Conservation (phyloP, 2,329 filamentous ascomycete species). For the Alternaria incomplexa region DNA sequence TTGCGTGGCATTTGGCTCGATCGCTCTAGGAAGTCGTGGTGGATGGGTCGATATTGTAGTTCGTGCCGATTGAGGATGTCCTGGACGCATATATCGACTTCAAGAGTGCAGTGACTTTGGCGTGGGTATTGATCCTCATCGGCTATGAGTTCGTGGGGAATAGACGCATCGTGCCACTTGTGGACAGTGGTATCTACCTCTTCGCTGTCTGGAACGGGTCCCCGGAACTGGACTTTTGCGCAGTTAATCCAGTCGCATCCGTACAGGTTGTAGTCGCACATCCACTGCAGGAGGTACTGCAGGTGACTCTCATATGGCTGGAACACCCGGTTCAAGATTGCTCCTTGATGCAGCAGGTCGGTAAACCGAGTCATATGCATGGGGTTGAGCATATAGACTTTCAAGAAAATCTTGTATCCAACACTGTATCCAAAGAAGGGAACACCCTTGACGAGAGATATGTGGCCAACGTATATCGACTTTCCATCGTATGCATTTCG, state of each 20-base stretch:
- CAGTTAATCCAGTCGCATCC: constrained; percentile 88
- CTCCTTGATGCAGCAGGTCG: constrained; percentile 86
- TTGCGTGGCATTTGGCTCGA: constrained; percentile 61
- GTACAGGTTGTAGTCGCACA: constrained; percentile 97
- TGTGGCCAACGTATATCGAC: constrained; percentile 81
- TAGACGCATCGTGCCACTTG: constrained; percentile 80
- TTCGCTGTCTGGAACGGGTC: constrained; percentile 74
- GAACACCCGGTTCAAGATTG: constrained; percentile 80
- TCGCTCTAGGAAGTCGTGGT: constrained; percentile 85
- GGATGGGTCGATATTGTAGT: constrained; percentile 77
- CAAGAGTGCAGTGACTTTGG: constrained; percentile 85
- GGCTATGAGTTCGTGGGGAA: constrained; percentile 65
- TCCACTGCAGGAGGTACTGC: constrained; percentile 93
- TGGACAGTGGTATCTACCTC: constrained; percentile 67
- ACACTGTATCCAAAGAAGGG: constrained; percentile 97
- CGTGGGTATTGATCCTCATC: constrained; percentile 71
- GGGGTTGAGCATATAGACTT: constrained; percentile 93
- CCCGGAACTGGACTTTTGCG: constrained; percentile 72
- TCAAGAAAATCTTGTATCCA: constrained; percentile 88
- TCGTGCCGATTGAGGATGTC: constrained; percentile 83
- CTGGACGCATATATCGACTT: constrained; percentile 87
- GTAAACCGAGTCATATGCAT: constrained; percentile 83
- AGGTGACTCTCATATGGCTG: constrained; percentile 95
- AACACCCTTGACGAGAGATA: constrained; percentile 88
- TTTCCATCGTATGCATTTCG: constrained; percentile 74